Evolutionary conservation across 768 basidiomycete genomes (phyloP), one percentile per base, ranked within the genome.

Genomic region (Russula ochroleuca): DNA sequence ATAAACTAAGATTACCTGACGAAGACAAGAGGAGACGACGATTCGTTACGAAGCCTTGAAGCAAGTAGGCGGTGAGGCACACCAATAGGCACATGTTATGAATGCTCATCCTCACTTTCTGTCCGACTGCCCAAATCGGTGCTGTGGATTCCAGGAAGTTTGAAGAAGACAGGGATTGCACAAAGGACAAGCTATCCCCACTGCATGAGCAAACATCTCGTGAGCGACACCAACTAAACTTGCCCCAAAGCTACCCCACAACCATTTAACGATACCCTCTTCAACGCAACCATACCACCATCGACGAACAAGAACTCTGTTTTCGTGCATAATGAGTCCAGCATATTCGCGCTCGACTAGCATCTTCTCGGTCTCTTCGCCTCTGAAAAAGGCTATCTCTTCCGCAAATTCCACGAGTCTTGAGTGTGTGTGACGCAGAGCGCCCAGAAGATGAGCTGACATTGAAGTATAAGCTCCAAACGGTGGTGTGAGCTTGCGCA

Each of bases 231-330:
- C 50, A 13, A 43, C 37, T 14, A 17, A 13, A 80, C 86, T 62
- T 70, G 94, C 87, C 43, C 96, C 96, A 73, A 95, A 88, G 72
- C 87, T 89, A 68, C 96, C 95, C 96, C 96, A 99, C 9, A 95
- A 71, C 88, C 88, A 98, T 76, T 99, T 98, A 70, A 98, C 88
- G 49, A 99, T 86, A 2, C 92, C 94, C 74, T 98, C 96, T 74
- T 99, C 96, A 19, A 88, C 83, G 71, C 94, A 90, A 2, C 88
- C 85, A 74, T 96, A 92, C 88, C 88, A 92, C 82, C 95, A 91
- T 38, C 88, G 79, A 66, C 89, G 85, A 31, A 82, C 77, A 68
- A 95, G 78, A 2, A 95, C 88, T 62, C 81, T 81, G 68, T 88
- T 88, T 73, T 94, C 89, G 68, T 98, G 96, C 71, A 85, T 86